These are phyloP conservation scores for Clarireedia monteithiana DNA, from an alignment of 2,329 filamentous ascomycete genomes.

Conservation along the genomic window DNA sequence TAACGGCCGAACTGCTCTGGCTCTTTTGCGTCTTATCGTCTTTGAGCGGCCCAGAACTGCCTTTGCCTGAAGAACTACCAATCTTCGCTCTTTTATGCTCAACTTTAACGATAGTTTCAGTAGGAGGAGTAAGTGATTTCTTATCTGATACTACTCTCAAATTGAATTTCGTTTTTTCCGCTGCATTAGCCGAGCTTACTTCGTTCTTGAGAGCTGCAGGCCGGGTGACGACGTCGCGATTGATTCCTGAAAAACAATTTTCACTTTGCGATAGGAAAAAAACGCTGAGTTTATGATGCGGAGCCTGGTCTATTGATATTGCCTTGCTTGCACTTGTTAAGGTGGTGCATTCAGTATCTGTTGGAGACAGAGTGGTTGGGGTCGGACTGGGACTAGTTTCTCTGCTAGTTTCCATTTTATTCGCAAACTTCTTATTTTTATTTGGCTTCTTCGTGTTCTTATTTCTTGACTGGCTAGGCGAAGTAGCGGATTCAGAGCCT, in stretches of 20 bases:
- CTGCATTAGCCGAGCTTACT: too few relatives aligned
- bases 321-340: slow-evolving; percentile 1
- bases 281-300: slow-evolving; percentile 12
- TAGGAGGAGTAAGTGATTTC: not conserved
- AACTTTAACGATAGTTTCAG: not conserved
- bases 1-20: slow-evolving; percentile 5
- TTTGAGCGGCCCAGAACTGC: not conserved
- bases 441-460: slow-evolving; percentile 4
- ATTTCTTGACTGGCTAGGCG: not conserved
- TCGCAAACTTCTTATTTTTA: slow-evolving; percentile 3
- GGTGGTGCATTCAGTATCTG: not conserved
- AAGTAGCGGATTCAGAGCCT: not conserved
- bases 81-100: not conserved
- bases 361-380: not conserved
- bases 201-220: not conserved
- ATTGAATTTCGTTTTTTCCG: not conserved
- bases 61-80: not conserved
- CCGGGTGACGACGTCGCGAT: too few relatives aligned
- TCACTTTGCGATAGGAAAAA: not conserved
- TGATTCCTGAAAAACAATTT: too few relatives aligned
- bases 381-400: not conserved
- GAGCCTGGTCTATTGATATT: slow-evolving; percentile 9
- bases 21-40: slow-evolving; percentile 2
- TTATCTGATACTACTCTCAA: not conserved
- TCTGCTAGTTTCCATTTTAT: not conserved